Base-by-base conservation (phyloP, 257 asterid genomes). In the Solanum peruvianum region DNA sequence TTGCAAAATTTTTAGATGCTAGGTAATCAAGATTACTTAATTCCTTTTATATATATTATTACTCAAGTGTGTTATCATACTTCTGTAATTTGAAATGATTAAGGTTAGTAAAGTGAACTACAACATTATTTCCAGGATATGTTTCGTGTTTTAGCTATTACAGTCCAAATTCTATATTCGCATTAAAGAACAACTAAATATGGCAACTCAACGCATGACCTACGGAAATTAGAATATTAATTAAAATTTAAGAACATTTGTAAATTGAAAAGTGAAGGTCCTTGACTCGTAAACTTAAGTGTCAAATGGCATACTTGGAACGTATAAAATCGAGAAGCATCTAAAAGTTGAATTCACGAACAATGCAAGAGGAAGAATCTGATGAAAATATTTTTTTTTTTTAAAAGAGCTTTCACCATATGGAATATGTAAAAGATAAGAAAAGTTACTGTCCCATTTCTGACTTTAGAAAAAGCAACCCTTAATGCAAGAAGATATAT, bases 301-400 rank as follows among this genome's bases (percentile, higher is more conserved):
- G 16, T 78, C 67, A 45, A 47, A 18, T 47, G 44, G 23, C 9
- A 25, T n/a, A 77, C 84, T 52, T 42, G 39, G 21, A n/a, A 77
- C 25, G 84, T 29, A 45, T 80, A 47, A 80, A 80, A 47, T 47
- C 44, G 29, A 14, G 44, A 37, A 47, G 85, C 85, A 80, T 47
- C 67, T 6, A 21, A 33, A 39, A 86, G 25, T 62, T 25, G 80
- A 35, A 37, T 47, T 44, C 39, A 49, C 88, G 88, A 66, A 87
- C 76, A 58, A 86, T 35, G 85, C 83, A 88, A 72, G 49, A 75
- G 35, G 58, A 41, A 25, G 93, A 91, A 91, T 90, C 92, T 88
- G 52, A 29, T 80, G 84, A 42, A 77, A 5, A 45, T 7, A 31
- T 33, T 76, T 39, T 16, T 49, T 49, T 41, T 29, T 20, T 41